Conservation (phyloP, 371 early-diverging fungal species). For the Mortierella sp. region DNA sequence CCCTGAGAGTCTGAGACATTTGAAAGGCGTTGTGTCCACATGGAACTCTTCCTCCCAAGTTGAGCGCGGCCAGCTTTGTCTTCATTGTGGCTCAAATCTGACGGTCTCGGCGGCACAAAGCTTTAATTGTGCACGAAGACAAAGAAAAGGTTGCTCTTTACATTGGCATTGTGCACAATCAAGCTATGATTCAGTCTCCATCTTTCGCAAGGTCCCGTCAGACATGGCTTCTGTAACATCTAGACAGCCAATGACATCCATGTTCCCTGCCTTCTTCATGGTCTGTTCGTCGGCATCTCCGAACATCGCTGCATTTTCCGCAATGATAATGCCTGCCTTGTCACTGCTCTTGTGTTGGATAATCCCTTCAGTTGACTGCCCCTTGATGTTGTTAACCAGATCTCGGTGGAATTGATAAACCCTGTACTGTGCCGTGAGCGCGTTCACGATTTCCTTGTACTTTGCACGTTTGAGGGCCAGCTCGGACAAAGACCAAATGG, state of each 20-base stretch:
- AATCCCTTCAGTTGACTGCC: constrained; percentile 10
- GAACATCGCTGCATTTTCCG: neutral
- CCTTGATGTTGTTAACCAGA: constrained; percentile 30
- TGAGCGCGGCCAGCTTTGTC: too few relatives aligned
- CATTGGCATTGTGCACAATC: too few relatives aligned
- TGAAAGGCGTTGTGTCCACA: too few relatives aligned
- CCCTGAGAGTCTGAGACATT: too few relatives aligned
- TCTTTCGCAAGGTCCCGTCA: neutral
- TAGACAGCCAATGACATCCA: neutral
- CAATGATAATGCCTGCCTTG: neutral
- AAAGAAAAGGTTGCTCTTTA: too few relatives aligned
- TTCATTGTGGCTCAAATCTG: too few relatives aligned
- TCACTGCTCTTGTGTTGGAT: too few relatives aligned
- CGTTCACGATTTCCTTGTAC: constrained; percentile 26
- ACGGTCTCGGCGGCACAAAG: too few relatives aligned
- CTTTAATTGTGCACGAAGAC: too few relatives aligned
- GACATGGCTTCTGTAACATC: neutral
- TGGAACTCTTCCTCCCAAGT: too few relatives aligned
- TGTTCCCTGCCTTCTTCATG: neutral
- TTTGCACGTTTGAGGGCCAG: constrained; percentile 30
- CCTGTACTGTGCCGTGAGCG: constrained; percentile 29
- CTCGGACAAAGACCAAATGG: constrained; percentile 31
- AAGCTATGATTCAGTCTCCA: neutral
- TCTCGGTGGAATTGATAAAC: constrained; percentile 20
- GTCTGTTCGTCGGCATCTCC: neutral